Percentiles rank a stretch among this genome's conserved stretches.
These are phyloP conservation scores for Daedaleopsis nitida DNA, from an alignment of 768 basidiomycete species.

Conservation along the genomic window DNA sequence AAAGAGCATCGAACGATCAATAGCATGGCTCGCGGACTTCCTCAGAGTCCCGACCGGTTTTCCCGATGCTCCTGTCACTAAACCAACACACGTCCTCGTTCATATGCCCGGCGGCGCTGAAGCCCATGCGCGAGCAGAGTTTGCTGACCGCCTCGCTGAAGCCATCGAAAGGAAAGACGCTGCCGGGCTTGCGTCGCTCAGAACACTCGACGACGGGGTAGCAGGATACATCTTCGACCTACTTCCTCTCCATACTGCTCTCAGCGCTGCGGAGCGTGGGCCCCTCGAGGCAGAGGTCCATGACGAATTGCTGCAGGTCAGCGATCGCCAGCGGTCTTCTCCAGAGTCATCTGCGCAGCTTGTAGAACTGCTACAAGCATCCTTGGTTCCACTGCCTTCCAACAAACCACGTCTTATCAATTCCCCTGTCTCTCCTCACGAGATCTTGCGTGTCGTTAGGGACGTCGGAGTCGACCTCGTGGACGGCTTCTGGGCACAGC, in stretches of 20 bases:
- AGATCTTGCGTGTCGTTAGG: slow-evolving; percentile 65
- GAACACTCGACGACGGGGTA: slow-evolving; percentile 67
- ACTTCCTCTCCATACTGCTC: slow-evolving; percentile 42
- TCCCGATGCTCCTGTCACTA: slow-evolving; percentile 24
- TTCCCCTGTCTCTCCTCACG: slow-evolving; percentile 62
- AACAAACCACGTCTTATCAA: slow-evolving; percentile 68
- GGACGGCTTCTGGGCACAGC: slow-evolving; percentile 71
- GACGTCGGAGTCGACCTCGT: slow-evolving; percentile 76
- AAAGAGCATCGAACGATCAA: slow-evolving; percentile 73
- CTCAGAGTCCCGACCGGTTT: slow-evolving; percentile 37
- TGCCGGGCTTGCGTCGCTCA: slow-evolving; percentile 50
- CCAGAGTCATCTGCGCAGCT: slow-evolving; percentile 4
- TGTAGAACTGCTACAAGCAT: slow-evolving; percentile 53
- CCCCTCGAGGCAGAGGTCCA: not conserved
- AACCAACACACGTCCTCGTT: slow-evolving; percentile 53
- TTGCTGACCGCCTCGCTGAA: slow-evolving; percentile 60
- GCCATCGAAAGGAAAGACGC: slow-evolving; percentile 56
- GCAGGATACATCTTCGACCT: slow-evolving; percentile 75
- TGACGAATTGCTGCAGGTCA: slow-evolving; percentile 4
- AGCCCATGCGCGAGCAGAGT: slow-evolving; percentile 60
- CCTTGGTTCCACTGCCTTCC: slow-evolving; percentile 53
- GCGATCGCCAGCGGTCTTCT: slow-evolving; percentile 17
- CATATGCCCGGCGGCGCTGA: slow-evolving; percentile 68
- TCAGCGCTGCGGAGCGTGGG: not conserved
- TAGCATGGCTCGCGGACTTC: slow-evolving; percentile 61